A percentile compares a stretch with the other conserved stretches of the same genome.
Evolutionary conservation across 352 stramenopile genomes (phyloP).

Genomic region (Phytophthora foliorum): DNA sequence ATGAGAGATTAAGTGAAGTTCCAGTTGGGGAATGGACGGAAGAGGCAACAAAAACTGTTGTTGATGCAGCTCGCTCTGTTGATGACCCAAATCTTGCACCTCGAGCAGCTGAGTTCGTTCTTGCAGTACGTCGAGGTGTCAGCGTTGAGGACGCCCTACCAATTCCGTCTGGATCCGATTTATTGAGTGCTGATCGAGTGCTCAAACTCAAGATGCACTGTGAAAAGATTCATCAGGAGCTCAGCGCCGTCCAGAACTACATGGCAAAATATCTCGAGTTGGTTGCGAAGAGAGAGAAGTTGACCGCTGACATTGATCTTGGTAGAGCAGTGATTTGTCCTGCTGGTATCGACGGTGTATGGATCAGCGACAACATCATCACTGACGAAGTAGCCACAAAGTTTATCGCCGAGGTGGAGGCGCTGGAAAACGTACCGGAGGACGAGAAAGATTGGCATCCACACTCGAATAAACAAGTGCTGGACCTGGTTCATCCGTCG

Average conservation of each 20-base stretch:
- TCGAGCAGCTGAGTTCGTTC: constrained; percentile 20
- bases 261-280: constrained; percentile 18
- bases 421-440: constrained; percentile 50
- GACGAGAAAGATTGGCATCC: constrained; percentile 69
- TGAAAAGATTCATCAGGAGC: constrained; percentile 23
- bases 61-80: background rate
- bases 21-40: constrained; percentile 26
- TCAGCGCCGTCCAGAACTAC: constrained; percentile 17
- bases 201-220: constrained; percentile 32
- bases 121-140: constrained; percentile 19
- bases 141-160: constrained; percentile 21
- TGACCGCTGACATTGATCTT: constrained; percentile 8
- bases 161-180: constrained; percentile 3
- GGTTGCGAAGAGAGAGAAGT: constrained; percentile 13
- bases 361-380: constrained; percentile 48
- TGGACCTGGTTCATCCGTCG: constrained; percentile 71
- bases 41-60: background rate
- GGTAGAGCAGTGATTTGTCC: constrained; percentile 32
- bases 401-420: constrained; percentile 36
- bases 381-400: constrained; percentile 28
- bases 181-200: constrained; percentile 15
- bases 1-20: constrained; percentile 24
- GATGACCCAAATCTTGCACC: constrained; percentile 5
- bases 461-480: constrained; percentile 53
- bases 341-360: constrained; percentile 44